Base-by-base conservation (phyloP, 768 basidiomycete species). In the Rhizopogon vinicolor region DNA sequence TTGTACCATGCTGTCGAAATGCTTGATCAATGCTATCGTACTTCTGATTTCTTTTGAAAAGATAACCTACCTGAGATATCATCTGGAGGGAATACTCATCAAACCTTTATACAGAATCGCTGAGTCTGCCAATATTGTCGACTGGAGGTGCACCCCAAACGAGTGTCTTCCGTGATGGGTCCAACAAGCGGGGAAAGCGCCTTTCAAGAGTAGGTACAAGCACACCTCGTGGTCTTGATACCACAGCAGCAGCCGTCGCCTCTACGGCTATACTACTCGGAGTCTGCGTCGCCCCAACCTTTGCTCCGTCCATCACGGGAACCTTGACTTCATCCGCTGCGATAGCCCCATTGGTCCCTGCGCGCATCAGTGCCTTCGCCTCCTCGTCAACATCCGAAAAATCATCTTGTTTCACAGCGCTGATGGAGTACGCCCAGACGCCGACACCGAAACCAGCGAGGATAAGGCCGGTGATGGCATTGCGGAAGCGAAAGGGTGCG, bases 341-440 rank as follows among this genome's bases (percentile, higher is more conserved):
- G 25, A 62, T 60, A 42, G 62, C 61, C 35, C 58, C 58, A 5
- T 57, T 59, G 43, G 51, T 41, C 39, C 67, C 58, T 7, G 65
- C 65, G 31, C 63, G 68, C 33, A 75, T 79, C 62, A 87, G 76
- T 41, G 80, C 80, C 58, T 73, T 74, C 29, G 85, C 91, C 65
- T 90, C 88, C 58, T 89, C 87, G 63, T 91, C 90, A 41, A 91
- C 78, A 67, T 93, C 91, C 60, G 88, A 85, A 66, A 96, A 97
- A 41, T 89, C 85, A 66, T 97, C 94, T 65, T 98, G 94, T 65
- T 89, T 93, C 53, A 98, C 94, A 29, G 93, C 94, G 31, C 84
- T 82, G 65, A 98, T 96, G 16, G 93, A 94, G 73, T 98, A 98
- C 4, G 85, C 78, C 83, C 92, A 98, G 8, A 97, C 85, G 28